phyloP scores from a whole-genome alignment of 345 rosid species.

The Brassica juncea region DNA sequence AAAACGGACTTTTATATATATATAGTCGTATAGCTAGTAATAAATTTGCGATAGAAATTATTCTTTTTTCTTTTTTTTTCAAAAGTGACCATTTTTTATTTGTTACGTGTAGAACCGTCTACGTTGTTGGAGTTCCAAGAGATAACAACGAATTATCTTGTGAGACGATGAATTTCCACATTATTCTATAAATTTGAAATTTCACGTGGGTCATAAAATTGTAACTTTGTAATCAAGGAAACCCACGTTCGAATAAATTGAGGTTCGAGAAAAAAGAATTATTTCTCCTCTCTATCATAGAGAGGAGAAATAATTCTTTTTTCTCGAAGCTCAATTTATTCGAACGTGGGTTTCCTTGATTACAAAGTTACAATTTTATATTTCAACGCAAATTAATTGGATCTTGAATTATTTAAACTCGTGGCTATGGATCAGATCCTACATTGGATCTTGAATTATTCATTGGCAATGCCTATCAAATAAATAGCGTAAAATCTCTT shows the following conservation, averaged over 20 bases:
- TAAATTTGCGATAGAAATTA: not conserved
- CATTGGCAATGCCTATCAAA: not conserved
- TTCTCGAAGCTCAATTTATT: not conserved
- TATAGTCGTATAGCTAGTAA: not conserved
- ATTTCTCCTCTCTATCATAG: not conserved
- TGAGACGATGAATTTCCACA: not conserved
- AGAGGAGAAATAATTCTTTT: not conserved
- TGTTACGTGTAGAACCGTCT: not conserved
- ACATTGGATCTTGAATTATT: not conserved
- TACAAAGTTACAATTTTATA: not conserved
- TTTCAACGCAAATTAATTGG: not conserved
- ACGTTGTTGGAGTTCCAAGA: not conserved
- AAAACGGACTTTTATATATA: too few relatives aligned
- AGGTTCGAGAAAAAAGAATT: not conserved
- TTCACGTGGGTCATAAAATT: slow-evolving; percentile 8
- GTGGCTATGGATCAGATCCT: not conserved
- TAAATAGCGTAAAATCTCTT: not conserved
- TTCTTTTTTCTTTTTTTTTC: too few relatives aligned
- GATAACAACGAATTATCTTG: not conserved
- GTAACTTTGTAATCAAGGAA: not conserved
- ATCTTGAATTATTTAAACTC: not conserved
- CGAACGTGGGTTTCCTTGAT: not conserved
- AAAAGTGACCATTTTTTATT: too few relatives aligned
- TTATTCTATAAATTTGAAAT: not conserved
- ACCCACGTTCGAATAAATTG: not conserved